A percentile compares a stretch with the other conserved stretches of the same genome.
phyloP scores from a whole-genome alignment of 2,329 filamentous ascomycete genomes.

The Colletotrichum orbiculare region DNA sequence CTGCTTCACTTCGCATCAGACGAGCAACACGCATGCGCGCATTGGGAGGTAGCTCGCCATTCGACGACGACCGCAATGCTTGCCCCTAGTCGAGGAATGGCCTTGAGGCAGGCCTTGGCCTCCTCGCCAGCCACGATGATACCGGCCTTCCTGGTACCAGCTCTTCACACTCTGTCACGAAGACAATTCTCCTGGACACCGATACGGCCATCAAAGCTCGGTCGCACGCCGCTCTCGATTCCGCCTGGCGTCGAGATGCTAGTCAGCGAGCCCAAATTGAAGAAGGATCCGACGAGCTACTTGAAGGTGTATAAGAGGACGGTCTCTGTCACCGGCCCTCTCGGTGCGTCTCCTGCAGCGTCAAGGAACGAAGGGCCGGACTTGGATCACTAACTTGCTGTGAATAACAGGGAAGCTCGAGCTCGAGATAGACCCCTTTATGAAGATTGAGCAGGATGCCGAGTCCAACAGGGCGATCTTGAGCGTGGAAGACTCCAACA shows the following conservation, averaged over 20 bases:
- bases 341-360: slow-evolving; percentile 66
- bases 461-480: slow-evolving; percentile 73
- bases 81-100: slow-evolving; percentile 70
- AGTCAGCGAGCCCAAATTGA: slow-evolving; percentile 70
- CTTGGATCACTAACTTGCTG: slow-evolving; percentile 15
- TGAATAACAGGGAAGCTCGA: slow-evolving; percentile 72
- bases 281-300: slow-evolving; percentile 68
- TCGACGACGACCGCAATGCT: slow-evolving; percentile 66
- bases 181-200: slow-evolving; percentile 79
- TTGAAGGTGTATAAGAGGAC: slow-evolving; percentile 71
- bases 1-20: slow-evolving; percentile 7
- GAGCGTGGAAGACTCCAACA: slow-evolving; percentile 73
- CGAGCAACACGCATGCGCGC: slow-evolving; percentile 8
- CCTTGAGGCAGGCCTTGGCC: slow-evolving; percentile 66
- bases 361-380: not conserved
- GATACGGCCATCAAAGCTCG: slow-evolving; percentile 81
- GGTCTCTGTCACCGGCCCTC: slow-evolving; percentile 82
- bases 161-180: slow-evolving; percentile 64
- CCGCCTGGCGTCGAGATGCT: slow-evolving; percentile 85
- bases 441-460: slow-evolving; percentile 76
- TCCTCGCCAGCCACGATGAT: slow-evolving; percentile 64
- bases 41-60: slow-evolving; percentile 40
- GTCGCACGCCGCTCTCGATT: slow-evolving; percentile 81
- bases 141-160: slow-evolving; percentile 78
- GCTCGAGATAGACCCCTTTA: slow-evolving; percentile 81